These are phyloP conservation scores for Ascobolus immersus DNA, from an alignment of 495 filamentous ascomycete genomes.

Conservation along the genomic window DNA sequence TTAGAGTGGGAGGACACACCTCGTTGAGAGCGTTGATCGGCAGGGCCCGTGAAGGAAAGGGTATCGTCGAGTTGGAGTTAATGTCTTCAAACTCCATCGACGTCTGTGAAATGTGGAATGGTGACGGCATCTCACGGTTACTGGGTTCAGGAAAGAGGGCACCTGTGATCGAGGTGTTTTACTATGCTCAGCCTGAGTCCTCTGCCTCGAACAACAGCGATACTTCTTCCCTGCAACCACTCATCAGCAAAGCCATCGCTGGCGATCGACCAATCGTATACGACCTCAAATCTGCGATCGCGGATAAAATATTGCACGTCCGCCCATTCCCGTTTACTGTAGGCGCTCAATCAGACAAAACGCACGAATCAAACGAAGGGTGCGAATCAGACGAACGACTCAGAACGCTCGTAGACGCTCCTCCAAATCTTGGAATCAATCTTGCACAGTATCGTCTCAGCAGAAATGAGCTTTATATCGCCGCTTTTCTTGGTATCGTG, in stretches of 20 bases:
- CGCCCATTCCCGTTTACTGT: too few species aligned
- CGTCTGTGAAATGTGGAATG: constrained; percentile 19
- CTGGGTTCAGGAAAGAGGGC: constrained; percentile 6
- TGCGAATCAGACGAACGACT: too few species aligned
- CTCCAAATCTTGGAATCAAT: background rate
- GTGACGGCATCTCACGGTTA: constrained; percentile 14
- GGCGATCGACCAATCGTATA: too few species aligned
- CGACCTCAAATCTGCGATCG: too few species aligned
- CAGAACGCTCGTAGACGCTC: too few species aligned
- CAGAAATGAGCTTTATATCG: background rate
- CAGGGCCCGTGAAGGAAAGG: constrained; percentile 14
- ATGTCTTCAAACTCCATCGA: constrained; percentile 16
- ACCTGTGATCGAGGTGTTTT: constrained; percentile 8
- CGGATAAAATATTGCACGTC: too few species aligned
- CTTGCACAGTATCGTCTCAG: background rate
- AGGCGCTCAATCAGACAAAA: too few species aligned
- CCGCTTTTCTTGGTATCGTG: background rate
- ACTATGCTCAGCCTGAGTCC: too few species aligned
- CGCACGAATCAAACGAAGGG: too few species aligned
- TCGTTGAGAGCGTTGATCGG: constrained; percentile 27
- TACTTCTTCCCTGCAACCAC: too few species aligned
- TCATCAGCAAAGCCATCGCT: too few species aligned
- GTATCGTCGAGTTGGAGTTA: constrained; percentile 15
- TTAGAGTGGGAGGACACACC: constrained; percentile 24
- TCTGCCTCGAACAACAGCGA: too few species aligned